Evolutionary conservation across 345 rosid species (phyloP), one percentile per base, ranked within the genome.

Genomic region (Lepidium aucheri): DNA sequence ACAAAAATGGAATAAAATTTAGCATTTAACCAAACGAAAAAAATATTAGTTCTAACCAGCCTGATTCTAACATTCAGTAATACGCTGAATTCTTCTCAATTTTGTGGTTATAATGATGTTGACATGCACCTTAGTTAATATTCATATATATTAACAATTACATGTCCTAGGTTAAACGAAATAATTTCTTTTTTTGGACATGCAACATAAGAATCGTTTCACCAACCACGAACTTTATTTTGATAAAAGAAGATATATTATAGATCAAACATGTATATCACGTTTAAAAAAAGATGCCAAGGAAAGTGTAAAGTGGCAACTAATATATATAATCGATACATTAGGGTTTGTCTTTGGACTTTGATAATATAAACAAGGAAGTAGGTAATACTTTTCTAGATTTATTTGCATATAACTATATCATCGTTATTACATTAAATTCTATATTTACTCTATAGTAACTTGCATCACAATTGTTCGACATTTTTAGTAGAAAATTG

Each of bases 171-270:
- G 41, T 41, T 5, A 35, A 51, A 13, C 70, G 44, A 18, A 7
- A 39, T n/a, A 17, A 4, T 20, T 53, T 30, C 53, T 47, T 45
- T 33, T 30, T 59, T 47, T 45, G 18, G 30, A 53, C 50, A 39
- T 54, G 28, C 32, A 54, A 36, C 41, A 71, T 45, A 5, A 39
- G 38, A 36, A 43, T 65, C 40, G 33, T 44, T 60, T 57, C 65
- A 74, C 69, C 61, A 67, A 67, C 60, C 20, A 49, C 32, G 36
- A 56, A 28, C 20, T 16, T 55, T 54, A 46, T 30, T 9, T 40
- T 35, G 11, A 17, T 44, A 16, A 14, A 45, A 13, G 39, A 52
- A 63, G 6, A 46, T 9, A 18, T 15, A 28, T 53, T 16, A 43
- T 2, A 30, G 38, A 17, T 53, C 8, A 44, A 61, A 41, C 45